A percentile compares a stretch with the other conserved stretches of the same genome.
Conservation (phyloP, 345 rosid genomes). For the Lepidium didymum region DNA sequence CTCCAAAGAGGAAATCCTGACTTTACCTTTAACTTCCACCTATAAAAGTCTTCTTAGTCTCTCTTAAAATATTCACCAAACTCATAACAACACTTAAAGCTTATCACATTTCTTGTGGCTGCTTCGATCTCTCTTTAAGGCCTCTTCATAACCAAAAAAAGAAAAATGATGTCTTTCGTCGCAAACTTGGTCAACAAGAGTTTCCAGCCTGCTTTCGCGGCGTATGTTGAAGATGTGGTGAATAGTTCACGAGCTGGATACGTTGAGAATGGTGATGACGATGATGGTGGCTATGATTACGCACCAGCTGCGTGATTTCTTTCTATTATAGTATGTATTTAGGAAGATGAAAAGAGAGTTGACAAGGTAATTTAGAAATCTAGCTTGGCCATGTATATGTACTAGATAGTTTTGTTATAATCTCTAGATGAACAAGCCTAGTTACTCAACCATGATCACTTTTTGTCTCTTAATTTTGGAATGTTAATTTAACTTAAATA, state of each 20-base stretch:
- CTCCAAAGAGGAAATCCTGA: neutral
- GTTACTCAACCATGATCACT: neutral
- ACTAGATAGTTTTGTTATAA: neutral
- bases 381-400: neutral
- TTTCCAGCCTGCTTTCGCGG: neutral
- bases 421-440: neutral
- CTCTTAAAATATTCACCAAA: slow-evolving; percentile 9
- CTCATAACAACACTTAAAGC: neutral
- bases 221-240: neutral
- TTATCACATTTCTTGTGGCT: neutral
- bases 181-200: neutral
- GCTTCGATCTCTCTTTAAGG: neutral
- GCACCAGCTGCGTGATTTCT: slow-evolving; percentile 17
- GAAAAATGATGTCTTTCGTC: neutral
- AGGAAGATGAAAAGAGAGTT: neutral
- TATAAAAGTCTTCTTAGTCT: slow-evolving; percentile 4
- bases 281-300: slow-evolving; percentile 14
- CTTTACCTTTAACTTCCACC: neutral
- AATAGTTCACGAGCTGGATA: neutral
- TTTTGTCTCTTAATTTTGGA: neutral
- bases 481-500: neutral
- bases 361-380: neutral
- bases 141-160: neutral
- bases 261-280: slow-evolving; percentile 20
- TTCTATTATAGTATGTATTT: neutral